Conservation (phyloP, 176 grass and related monocot species). For the Carex littledalei region DNA sequence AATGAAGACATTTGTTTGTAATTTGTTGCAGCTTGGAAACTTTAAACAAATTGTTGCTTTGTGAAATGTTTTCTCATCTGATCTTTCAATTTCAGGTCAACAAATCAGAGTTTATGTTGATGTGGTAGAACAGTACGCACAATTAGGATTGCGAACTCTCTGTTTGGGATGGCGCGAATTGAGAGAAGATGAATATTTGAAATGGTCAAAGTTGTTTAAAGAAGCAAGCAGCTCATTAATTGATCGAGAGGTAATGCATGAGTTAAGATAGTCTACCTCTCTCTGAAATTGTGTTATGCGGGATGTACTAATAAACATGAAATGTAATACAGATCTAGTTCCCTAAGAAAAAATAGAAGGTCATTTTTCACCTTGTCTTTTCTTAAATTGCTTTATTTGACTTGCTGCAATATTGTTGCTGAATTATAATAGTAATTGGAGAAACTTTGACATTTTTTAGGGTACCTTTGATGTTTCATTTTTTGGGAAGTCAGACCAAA, state of each 20-base stretch:
- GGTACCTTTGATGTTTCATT: background rate
- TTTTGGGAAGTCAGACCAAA: background rate
- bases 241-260: constrained; percentile 71
- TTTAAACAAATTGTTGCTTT: background rate
- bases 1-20: constrained; percentile 2
- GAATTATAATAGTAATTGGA: background rate
- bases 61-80: constrained; percentile 2
- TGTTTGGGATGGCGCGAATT: constrained; percentile 89
- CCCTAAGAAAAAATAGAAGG: background rate
- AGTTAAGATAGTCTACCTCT: constrained; percentile 11
- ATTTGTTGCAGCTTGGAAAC: background rate
- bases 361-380: background rate
- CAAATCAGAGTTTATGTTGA: constrained; percentile 73
- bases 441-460: background rate
- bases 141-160: constrained; percentile 82
- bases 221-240: constrained; percentile 71
- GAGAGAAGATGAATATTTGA: constrained; percentile 63
- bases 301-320: background rate
- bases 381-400: background rate
- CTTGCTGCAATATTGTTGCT: constrained; percentile 11
- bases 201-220: constrained; percentile 85
- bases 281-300: background rate
- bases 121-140: constrained; percentile 87
- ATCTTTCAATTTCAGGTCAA: constrained; percentile 57
- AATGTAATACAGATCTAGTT: background rate